Base-by-base conservation (phyloP, 2,329 filamentous ascomycete genomes). In the Ophiognomonia clavigignenti-juglandacearum region DNA sequence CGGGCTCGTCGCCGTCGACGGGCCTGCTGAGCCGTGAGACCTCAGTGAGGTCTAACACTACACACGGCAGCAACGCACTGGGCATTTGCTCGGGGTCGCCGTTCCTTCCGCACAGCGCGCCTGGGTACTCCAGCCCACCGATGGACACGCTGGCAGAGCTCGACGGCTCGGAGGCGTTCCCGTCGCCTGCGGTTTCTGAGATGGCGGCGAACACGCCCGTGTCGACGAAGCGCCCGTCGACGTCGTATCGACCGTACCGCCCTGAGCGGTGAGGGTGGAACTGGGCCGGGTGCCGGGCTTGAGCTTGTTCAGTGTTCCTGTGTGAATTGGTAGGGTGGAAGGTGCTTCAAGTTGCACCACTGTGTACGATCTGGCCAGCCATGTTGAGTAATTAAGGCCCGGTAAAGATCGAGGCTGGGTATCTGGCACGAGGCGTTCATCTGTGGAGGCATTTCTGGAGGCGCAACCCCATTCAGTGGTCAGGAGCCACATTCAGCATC, bases 171-270 rank as follows among this genome's bases (percentile, higher is more conserved):
- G 26, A 16, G 3, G 20, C 32, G 6, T 22, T 13, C 11, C 37
- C 27, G 18, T 36, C 45, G 20, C 35, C 31, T 26, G n/a, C 40
- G 23, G 31, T 32, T 26, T 35, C 40, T 10, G 48, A 48, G 32
- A 16, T 40, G n/a, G 35, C 40, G 32, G 29, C n/a, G 8, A 14
- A 16, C 27, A 18, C 36, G 11, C n/a, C 42, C 24, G n/a, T n/a
- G n/a, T 16, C 13, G 24, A 6, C 31, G 14, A 23, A 27, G n/a
- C 36, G 34, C 4, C 20, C 24, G 13, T 26, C 45, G 9, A 31
- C 27, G 18, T 23, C 19, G 11, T 50, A 43, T 27, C 29, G 44
- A 13, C 48, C 36, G n/a, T 50, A 50, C n/a, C 40, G 39, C 18
- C 48, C 45, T 4, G 24, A 36, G 13, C 26, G 16, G 40, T 32